Conservation (phyloP, 2,329 filamentous ascomycete species). For the Capronia coronata region DNA sequence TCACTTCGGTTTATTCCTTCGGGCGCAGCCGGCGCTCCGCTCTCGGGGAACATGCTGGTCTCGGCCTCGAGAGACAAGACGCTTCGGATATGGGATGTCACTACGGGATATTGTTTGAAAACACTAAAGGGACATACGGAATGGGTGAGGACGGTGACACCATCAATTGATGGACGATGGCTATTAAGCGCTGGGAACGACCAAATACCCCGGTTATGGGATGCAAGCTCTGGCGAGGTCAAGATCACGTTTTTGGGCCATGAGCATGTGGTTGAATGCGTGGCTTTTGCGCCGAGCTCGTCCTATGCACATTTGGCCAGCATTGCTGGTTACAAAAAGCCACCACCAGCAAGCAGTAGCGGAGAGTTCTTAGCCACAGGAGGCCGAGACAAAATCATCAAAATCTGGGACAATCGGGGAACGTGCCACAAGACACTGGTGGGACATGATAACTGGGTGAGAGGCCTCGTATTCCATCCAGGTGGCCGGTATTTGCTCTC, state of each 20-base stretch:
- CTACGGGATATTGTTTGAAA: conserved; percentile 84
- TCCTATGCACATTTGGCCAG: conserved; percentile 70
- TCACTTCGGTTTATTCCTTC: conserved; percentile 83
- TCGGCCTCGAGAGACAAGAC: conserved; percentile 81
- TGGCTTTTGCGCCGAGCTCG: conserved; percentile 72
- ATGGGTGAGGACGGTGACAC: conserved; percentile 85
- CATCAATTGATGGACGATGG: conserved; percentile 75
- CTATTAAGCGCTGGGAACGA: conserved; percentile 79
- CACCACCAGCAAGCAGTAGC: conserved; percentile 64
- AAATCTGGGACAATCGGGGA: conserved; percentile 79
- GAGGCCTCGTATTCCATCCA: conserved; percentile 79
- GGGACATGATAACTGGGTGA: conserved; percentile 93
- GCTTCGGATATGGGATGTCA: conserved; percentile 84
- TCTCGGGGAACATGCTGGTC: conserved; percentile 78
- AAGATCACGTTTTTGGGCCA: conserved; percentile 79
- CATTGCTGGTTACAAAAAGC: conserved; percentile 75
- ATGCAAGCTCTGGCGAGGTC: conserved; percentile 66
- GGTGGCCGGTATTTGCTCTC: conserved; percentile 85
- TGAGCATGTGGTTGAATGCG: conserved; percentile 80
- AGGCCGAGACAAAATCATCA: conserved; percentile 82
- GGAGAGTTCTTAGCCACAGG: conserved; percentile 89
- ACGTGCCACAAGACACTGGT: conserved; percentile 75
- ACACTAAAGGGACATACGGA: conserved; percentile 79
- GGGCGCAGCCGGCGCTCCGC: conserved; percentile 67
- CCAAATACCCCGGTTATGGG: conserved; percentile 76